These are phyloP conservation scores for Microbotryum silenes-acaulis DNA, from an alignment of 1,284 basidiomycete species.

Conservation along the genomic window DNA sequence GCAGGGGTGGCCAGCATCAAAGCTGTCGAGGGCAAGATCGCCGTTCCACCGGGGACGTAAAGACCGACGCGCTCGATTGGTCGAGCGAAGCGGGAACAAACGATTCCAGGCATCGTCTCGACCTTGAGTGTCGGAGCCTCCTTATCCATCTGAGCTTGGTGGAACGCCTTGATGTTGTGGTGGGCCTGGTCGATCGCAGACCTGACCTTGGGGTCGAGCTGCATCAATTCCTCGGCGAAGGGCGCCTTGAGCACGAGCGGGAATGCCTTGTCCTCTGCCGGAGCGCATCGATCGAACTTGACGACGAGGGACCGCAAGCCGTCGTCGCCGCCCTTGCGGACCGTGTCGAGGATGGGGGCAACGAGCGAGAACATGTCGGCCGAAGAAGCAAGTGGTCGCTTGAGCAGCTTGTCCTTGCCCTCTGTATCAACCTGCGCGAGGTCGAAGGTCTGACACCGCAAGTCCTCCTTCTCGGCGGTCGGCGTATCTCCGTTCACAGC, in stretches of 20 bases:
- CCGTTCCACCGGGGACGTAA: constrained; percentile 96
- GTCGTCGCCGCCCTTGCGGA: constrained; percentile 73
- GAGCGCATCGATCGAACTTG: constrained; percentile 76
- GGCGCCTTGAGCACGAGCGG: constrained; percentile 45
- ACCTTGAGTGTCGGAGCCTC: constrained; percentile 59
- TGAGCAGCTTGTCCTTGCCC: constrained; percentile 65
- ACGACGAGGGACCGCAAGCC: constrained; percentile 83
- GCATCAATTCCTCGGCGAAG: constrained; percentile 46
- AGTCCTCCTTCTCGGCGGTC: constrained; percentile 17
- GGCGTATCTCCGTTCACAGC: constrained; percentile 10
- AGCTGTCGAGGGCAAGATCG: constrained; percentile 90
- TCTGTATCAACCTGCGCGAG: constrained; percentile 51
- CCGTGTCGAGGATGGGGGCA: constrained; percentile 84
- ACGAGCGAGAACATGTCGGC: constrained; percentile 92
- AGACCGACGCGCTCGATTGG: constrained; percentile 91
- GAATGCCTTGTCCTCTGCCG: constrained; percentile 55
- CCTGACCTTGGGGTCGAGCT: constrained; percentile 55
- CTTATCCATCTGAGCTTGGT: constrained; percentile 69
- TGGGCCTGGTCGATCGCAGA: constrained; percentile 88
- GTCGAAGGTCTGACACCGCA: constrained; percentile 38
- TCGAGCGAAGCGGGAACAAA: constrained; percentile 85
- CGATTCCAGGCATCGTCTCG: constrained; percentile 96
- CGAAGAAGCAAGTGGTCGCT: constrained; percentile 84
- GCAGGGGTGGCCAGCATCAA: constrained; percentile 98
- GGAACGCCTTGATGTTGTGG: constrained; percentile 82